Conservation (phyloP, 805 yeast genomes). For the Jamesozyma lodderae region DNA sequence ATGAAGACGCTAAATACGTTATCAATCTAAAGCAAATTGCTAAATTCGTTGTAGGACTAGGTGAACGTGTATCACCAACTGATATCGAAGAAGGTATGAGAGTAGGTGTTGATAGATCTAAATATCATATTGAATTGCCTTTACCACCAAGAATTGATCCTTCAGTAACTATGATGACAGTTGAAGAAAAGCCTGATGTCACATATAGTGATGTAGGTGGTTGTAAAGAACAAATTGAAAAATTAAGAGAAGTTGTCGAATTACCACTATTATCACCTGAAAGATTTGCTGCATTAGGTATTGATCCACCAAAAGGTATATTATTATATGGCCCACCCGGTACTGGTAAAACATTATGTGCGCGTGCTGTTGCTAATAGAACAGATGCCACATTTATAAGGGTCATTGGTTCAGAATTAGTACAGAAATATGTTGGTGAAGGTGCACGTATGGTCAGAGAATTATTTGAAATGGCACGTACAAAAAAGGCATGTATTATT, state of each 20-base stretch:
- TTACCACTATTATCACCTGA: slow-evolving; percentile 91
- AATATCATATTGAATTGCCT: slow-evolving; percentile 94
- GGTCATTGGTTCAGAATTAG: slow-evolving; percentile 96
- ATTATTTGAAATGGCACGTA: slow-evolving; percentile 96
- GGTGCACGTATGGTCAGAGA: slow-evolving; percentile 99
- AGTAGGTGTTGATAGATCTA: slow-evolving; percentile 96
- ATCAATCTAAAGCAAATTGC: slow-evolving; percentile 97
- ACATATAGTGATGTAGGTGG: slow-evolving; percentile 98
- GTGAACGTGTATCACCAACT: slow-evolving; percentile 95
- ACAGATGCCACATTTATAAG: slow-evolving; percentile 98
- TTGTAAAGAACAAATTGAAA: slow-evolving; percentile 95
- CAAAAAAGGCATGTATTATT: slow-evolving; percentile 95
- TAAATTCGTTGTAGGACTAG: slow-evolving; percentile 91
- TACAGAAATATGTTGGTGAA: slow-evolving; percentile 97
- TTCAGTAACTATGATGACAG: slow-evolving; percentile 98
- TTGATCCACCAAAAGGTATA: slow-evolving; percentile 98
- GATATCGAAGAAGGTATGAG: slow-evolving; percentile 99
- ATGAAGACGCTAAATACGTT: slow-evolving; percentile 84
- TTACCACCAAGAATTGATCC: slow-evolving; percentile 98
- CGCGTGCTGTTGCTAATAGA: slow-evolving; percentile 98
- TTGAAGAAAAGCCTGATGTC: slow-evolving; percentile 98
- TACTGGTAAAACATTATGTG: slow-evolving; percentile 96
- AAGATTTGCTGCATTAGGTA: slow-evolving; percentile 91
- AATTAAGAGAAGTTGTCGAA: slow-evolving; percentile 91
- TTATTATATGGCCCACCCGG: slow-evolving; percentile 97